phyloP scores from a whole-genome alignment of 148 eudicot genomes.

The Hydrangea macrophylla region DNA sequence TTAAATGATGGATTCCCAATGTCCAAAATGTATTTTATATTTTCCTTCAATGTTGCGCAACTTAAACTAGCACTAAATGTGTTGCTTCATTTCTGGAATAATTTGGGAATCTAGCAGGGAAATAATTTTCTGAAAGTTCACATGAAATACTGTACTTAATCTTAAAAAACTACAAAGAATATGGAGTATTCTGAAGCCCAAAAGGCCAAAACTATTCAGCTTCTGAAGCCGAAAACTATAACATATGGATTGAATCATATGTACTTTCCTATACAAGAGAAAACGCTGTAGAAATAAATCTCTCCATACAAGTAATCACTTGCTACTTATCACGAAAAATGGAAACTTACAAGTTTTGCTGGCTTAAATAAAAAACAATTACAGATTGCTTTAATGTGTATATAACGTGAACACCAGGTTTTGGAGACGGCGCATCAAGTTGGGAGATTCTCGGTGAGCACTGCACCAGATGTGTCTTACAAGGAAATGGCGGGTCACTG shows the following conservation, averaged over 20 bases:
- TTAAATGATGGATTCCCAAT: background rate
- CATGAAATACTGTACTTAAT: background rate
- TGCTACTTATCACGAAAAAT: too few species aligned
- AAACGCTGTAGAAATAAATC: background rate
- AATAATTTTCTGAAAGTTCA: background rate
- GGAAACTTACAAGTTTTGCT: background rate
- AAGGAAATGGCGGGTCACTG: slow-evolving; percentile 89
- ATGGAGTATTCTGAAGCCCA: background rate
- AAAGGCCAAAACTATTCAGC: background rate
- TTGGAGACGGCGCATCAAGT: slow-evolving; percentile 81
- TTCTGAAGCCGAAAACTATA: background rate
- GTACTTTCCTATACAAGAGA: background rate
- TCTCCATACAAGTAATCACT: background rate
- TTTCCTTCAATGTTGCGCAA: background rate
- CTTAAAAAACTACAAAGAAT: too few species aligned
- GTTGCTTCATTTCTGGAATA: background rate
- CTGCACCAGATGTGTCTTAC: slow-evolving; percentile 68
- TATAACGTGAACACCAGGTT: slow-evolving; percentile 46
- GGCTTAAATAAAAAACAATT: too few species aligned
- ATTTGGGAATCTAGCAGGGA: background rate
- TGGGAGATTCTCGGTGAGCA: slow-evolving; percentile 71
- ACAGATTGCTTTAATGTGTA: background rate
- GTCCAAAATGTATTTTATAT: background rate
- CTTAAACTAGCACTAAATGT: background rate
- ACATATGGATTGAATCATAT: background rate